Base-by-base conservation (phyloP, 2,329 filamentous ascomycete genomes). In the Corinectria fuckeliana region DNA sequence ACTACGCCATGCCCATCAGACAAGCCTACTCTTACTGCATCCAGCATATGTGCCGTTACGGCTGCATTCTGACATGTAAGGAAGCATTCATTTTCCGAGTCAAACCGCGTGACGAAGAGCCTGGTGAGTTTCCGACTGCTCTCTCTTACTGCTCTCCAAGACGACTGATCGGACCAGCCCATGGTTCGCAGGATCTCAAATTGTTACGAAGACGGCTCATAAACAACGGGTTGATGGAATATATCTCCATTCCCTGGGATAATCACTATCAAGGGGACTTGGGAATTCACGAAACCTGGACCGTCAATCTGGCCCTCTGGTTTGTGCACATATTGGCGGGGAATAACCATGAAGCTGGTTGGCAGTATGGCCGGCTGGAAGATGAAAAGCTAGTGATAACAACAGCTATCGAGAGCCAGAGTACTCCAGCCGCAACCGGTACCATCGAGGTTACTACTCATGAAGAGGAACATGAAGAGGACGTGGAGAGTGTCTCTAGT, bases 11-110 rank as follows among this genome's bases (percentile, higher is more conserved):
- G 63, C 63, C 63, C 8, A 58, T 65, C 21, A 53, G 42, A 39
- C 63, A 65, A 36, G 63, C 63, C 14, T 63, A 42, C 38, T 53
- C 56, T 20, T 64, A 64, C 47, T 64, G 59, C 38, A 52, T 64
- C 9, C 36, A 58, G 36, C 11, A 60, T 21, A 54, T 62, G 45
- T 64, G 62, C 14, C 62, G 62, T 14, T 64, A 64, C 44, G 62
- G 62, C 10, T 64, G 62, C 25, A 62, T 64, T 45, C 20, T 62
- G 13, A 60, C 62, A 23, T 58, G 53, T 42, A 14, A 62, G 4
- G 62, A 64, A 50, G 62, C 62, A 1, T 64, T 64, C 32, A 60
- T 64, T 14, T 60, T 60, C 16, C 58, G 58, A 7, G 26, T 60
- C 4, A 26, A 36, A 20, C 52, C 58, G 1, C 44, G 44, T 10